phyloP scores from a whole-genome alignment of 2,329 filamentous ascomycete species.

The Penicillium psychrosexuale region DNA sequence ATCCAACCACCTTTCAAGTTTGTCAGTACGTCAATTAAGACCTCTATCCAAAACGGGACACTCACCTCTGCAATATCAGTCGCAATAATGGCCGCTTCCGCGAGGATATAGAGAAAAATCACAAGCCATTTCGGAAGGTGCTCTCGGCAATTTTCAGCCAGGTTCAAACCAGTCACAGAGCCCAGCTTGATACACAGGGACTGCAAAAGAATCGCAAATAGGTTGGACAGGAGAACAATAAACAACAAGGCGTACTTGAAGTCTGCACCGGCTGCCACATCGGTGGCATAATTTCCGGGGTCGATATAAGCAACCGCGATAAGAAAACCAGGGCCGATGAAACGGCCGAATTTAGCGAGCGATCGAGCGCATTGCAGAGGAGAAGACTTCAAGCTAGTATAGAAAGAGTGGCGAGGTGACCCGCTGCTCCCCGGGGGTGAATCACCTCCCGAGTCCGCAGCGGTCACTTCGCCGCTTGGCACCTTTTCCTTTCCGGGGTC shows the following conservation, averaged over 20 bases:
- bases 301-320: slow-evolving; percentile 51
- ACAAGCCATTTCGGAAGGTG: slow-evolving; percentile 66
- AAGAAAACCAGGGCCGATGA: slow-evolving; percentile 49
- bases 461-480: slow-evolving; percentile 28
- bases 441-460: slow-evolving; percentile 28
- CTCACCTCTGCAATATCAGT: slow-evolving; percentile 66
- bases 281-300: slow-evolving; percentile 51
- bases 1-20: slow-evolving; percentile 51
- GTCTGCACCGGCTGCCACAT: slow-evolving; percentile 47
- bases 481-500: slow-evolving; percentile 24
- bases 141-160: slow-evolving; percentile 63
- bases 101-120: slow-evolving; percentile 58
- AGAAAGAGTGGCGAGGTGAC: slow-evolving; percentile 32
- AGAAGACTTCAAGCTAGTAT: slow-evolving; percentile 16
- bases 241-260: slow-evolving; percentile 47
- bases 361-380: slow-evolving; percentile 25
- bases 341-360: slow-evolving; percentile 42
- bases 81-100: slow-evolving; percentile 66
- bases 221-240: slow-evolving; percentile 48
- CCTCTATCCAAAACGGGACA: neutral
- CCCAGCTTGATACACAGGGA: slow-evolving; percentile 59
- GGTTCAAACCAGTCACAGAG: slow-evolving; percentile 64
- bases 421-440: slow-evolving; percentile 30
- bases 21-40: neutral
- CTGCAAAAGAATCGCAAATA: slow-evolving; percentile 50